phyloP scores from a whole-genome alignment of 2,329 filamentous ascomycete species.

The Chalaropsis thielavioides region DNA sequence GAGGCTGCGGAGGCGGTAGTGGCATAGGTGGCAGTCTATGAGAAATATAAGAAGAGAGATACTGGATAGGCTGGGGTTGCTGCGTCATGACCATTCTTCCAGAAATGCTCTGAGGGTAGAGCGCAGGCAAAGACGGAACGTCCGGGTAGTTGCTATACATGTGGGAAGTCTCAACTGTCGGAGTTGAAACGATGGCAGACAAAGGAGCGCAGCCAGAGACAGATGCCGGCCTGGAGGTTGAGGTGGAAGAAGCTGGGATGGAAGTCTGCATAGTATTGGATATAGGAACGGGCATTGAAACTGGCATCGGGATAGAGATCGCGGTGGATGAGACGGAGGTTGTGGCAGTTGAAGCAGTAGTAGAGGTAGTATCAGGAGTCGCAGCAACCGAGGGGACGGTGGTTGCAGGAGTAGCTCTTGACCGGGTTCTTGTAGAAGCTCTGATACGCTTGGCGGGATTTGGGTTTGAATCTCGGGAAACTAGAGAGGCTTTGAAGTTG shows the following conservation, averaged over 20 bases:
- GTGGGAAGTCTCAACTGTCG: constrained; percentile 6
- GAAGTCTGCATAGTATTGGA: not conserved
- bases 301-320: not conserved
- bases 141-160: constrained; percentile 4
- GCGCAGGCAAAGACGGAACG: not conserved
- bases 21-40: constrained; percentile 24
- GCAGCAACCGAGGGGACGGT: not conserved
- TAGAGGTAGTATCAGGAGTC: not conserved
- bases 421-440: constrained; percentile 17
- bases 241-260: not conserved
- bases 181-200: constrained; percentile 6
- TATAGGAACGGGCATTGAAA: not conserved
- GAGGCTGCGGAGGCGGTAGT: not conserved
- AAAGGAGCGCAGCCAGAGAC: not conserved
- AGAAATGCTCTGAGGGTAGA: constrained; percentile 23
- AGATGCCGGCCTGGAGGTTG: not conserved
- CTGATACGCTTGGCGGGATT: constrained; percentile 22
- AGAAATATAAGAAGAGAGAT: constrained; percentile 23
- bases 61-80: constrained; percentile 32
- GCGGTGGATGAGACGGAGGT: not conserved
- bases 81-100: constrained; percentile 43
- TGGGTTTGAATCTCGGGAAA: not conserved
- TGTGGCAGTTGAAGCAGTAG: not conserved
- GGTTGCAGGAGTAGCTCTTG: not conserved
- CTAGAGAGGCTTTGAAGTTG: not conserved